Evolutionary conservation across 768 basidiomycete genomes (phyloP).

Genomic region (Trichaptum fuscoviolaceum): DNA sequence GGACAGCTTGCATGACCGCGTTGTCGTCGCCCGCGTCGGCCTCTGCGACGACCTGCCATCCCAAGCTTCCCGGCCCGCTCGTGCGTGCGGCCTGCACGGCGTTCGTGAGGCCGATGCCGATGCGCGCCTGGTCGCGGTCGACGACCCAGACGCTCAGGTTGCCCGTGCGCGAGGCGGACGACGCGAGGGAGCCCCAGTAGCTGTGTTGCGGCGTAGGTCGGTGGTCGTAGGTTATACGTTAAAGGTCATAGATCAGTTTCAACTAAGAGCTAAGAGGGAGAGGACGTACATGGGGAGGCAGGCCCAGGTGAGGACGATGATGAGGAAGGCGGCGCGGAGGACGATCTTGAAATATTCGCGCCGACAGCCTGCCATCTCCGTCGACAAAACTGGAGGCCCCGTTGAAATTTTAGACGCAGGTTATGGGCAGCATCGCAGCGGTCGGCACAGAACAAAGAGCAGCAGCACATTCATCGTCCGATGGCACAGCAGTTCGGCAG

Average conservation of each 20-base stretch:
- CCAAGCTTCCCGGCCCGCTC: slow-evolving; percentile 18
- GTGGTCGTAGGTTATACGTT: no score
- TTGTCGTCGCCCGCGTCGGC: slow-evolving; percentile 20
- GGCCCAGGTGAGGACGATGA: slow-evolving; percentile 34
- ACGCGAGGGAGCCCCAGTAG: slow-evolving; percentile 22
- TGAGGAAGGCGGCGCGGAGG: slow-evolving; percentile 23
- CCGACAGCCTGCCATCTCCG: slow-evolving; percentile 20
- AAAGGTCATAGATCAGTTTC: not conserved
- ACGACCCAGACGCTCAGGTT: slow-evolving; percentile 36
- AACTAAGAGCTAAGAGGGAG: slow-evolving; percentile 8
- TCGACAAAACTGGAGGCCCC: slow-evolving; percentile 18
- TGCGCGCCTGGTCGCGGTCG: slow-evolving; percentile 30
- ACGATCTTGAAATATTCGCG: slow-evolving; percentile 28
- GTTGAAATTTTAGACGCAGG: no score
- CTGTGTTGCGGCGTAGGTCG: no score
- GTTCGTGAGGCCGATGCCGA: slow-evolving; percentile 27
- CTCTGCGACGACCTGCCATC: slow-evolving; percentile 19
- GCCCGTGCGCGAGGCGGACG: slow-evolving; percentile 16
- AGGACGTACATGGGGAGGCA: slow-evolving; percentile 35
- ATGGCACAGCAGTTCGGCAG: not conserved
- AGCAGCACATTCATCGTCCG: no score
- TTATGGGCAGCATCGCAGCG: not conserved
- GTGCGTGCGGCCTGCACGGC: slow-evolving; percentile 19
- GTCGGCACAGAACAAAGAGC: not conserved
- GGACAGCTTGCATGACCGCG: slow-evolving; percentile 27